Evolutionary conservation across 768 basidiomycete species (phyloP), one percentile per base, ranked within the genome.

Genomic region (Artomyces pyxidatus): DNA sequence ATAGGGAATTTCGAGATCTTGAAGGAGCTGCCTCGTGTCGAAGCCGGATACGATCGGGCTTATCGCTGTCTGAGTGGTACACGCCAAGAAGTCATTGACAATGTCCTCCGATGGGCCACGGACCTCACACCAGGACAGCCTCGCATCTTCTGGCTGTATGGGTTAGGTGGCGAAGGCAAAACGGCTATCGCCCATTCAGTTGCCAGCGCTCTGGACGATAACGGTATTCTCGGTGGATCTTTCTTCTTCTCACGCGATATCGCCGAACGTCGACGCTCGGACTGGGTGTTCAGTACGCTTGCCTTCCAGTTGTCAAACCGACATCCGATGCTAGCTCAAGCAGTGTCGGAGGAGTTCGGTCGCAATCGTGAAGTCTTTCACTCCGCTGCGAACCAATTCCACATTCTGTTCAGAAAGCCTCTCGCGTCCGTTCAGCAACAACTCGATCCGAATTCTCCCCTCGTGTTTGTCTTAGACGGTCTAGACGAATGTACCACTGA

Each of bases 101-200:
- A 14, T 7, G 32, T 35, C 4, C 32, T 35, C 32, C 32, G 17
- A 7, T 35, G 32, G 32, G 32, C 32, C 32, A 35, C 32, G 32
- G 32, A 35, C 17, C 14, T 35, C 4, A 12, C 14, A 3, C 32
- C 32, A 3, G 32, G 32, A 5, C 32, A 40, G 6, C 46, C 50
- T 25, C 58, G 42, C n/a, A 30, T 70, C 6, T 59, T 60, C 38
- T 63, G 63, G 57, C 51, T 71, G 25, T 49, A 45, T 41, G 70
- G 65, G 30, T 53, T 55, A 14, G 67, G 69, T 11, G 71, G 71
- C 9, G 58, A 53, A 9, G 71, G 71, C 9, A 72, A 71, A 53
- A 68, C 68, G 2, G 52, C 68, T 22, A 65, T 72, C 16, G 61
- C 68, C 6, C 61, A 65, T 30, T 64, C 66, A 6, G 51, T 71